Base-by-base conservation (phyloP, 2,329 filamentous ascomycete genomes). In the Aspergillus eucalypticola region DNA sequence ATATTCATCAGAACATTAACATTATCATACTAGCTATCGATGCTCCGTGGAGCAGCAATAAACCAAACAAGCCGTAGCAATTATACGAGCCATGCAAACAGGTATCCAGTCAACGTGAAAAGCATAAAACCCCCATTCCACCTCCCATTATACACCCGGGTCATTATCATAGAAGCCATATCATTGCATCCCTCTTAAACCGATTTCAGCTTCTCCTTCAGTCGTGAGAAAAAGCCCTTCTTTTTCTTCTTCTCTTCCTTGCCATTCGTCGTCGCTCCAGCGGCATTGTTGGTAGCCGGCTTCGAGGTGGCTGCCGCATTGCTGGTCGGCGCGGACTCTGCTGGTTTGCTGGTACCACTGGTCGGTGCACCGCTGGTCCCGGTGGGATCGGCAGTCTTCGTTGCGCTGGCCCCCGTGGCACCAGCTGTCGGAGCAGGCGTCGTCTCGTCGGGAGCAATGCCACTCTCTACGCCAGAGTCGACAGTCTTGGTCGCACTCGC, bases 201-300 rank as follows among this genome's bases (percentile, higher is more conserved):
- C 68, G 25, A 79, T 68, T 78, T 78, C 59, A 85, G 75, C 73
- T 83, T 85, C 65, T 82, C 82, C 77, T 84, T 84, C 58, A 86
- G 64, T 69, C 78, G 81, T 32, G 74, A 74, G 71, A 90, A 85
- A 68, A 90, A 83, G 56, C 82, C 77, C 75, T 85, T 81, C 80
- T 87, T 88, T 82, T 88, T 88, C 81, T 89, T 90, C 78, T 85
- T 86, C 76, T 57, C 57, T 25, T 62, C 61, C 49, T 64, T 64
- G 23, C 59, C 58, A 21, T 42, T 49, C 25, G 41, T 51, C 8
- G 58, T 32, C 32, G 32, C 32, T 11, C 17, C 23, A 19, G 57
- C 54, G 25, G 57, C 56, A 19, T 58, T 60, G 25, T 56, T 60
- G 23, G 51, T 55, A 7, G 61, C 50, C 21, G 54, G 49, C n/a